Evolutionary conservation across 805 yeast species (phyloP).

Genomic region (Komagataella kurtzmanii): DNA sequence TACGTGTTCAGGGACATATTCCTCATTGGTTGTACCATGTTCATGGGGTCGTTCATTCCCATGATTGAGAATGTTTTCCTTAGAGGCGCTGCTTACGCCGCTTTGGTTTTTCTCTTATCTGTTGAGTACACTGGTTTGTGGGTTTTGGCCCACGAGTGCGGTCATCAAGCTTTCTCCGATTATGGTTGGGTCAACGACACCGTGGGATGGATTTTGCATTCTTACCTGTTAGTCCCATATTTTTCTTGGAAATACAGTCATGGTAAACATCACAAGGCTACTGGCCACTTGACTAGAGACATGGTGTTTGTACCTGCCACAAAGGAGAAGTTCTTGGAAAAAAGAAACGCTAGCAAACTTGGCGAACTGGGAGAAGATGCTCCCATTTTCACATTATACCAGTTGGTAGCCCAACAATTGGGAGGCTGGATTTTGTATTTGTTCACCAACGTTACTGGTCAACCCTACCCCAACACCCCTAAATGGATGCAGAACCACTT

Average conservation of each 20-base stretch:
- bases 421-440: constrained; percentile 70
- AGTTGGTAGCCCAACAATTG: constrained; percentile 52
- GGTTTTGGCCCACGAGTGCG: constrained; percentile 88
- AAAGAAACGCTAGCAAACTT: constrained; percentile 15
- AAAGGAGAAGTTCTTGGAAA: constrained; percentile 36
- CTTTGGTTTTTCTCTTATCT: constrained; percentile 42
- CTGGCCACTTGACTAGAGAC: constrained; percentile 72
- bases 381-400: constrained; percentile 48
- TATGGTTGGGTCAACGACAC: constrained; percentile 61
- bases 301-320: constrained; percentile 76
- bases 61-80: constrained; percentile 24
- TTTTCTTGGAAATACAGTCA: constrained; percentile 81
- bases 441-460: constrained; percentile 66
- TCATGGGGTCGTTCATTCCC: constrained; percentile 41
- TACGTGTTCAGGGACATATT: constrained; percentile 60
- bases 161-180: constrained; percentile 76
- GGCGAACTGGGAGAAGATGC: constrained; percentile 60
- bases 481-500: constrained; percentile 49
- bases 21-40: constrained; percentile 15
- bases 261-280: constrained; percentile 83
- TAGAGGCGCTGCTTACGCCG: constrained; percentile 47
- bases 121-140: constrained; percentile 67
- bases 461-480: constrained; percentile 33
- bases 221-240: constrained; percentile 69
- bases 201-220: constrained; percentile 77